phyloP scores from a whole-genome alignment of 768 basidiomycete species.

The Rhizopogon sp. region DNA sequence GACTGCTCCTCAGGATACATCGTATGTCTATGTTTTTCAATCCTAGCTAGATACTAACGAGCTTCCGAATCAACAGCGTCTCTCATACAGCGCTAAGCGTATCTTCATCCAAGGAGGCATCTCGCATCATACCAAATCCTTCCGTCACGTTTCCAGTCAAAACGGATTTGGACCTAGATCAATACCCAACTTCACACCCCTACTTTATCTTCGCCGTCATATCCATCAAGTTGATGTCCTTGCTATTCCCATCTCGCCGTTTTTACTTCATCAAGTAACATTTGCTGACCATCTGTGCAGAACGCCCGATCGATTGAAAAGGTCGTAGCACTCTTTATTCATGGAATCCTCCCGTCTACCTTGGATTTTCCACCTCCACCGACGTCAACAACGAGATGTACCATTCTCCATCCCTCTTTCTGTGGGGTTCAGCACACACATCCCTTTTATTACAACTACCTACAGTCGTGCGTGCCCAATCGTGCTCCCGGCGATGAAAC shows the following conservation, averaged over 20 bases:
- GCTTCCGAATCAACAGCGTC: conserved; percentile 10
- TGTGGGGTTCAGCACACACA: conserved; percentile 27
- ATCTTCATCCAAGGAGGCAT: conserved; percentile 23
- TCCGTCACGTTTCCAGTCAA: conserved; percentile 8
- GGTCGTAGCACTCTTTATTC: conserved; percentile 75
- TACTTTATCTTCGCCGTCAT: conserved; percentile 15
- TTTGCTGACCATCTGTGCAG: conserved; percentile 31
- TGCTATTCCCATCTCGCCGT: too few relatives aligned
- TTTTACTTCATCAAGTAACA: neutral
- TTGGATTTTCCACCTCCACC: conserved; percentile 69
- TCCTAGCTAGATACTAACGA: neutral
- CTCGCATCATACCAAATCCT: conserved; percentile 15
- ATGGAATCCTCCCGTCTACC: conserved; percentile 75
- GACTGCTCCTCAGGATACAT: conserved; percentile 27
- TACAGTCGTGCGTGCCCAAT: conserved; percentile 95
- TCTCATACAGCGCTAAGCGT: conserved; percentile 8
- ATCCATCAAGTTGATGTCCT: conserved; percentile 2
- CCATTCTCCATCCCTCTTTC: conserved; percentile 45
- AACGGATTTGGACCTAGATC: conserved; percentile 13
- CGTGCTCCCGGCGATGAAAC: conserved; percentile 86
- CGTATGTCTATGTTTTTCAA: conserved; percentile 25
- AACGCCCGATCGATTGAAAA: conserved; percentile 71
- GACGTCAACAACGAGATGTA: conserved; percentile 53
- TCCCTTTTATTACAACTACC: conserved; percentile 67
- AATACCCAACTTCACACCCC: conserved; percentile 17